Percentiles rank a stretch among this genome's conserved stretches.
phyloP scores from a whole-genome alignment of 257 asterid genomes.

The Paraleonurus japonicus region DNA sequence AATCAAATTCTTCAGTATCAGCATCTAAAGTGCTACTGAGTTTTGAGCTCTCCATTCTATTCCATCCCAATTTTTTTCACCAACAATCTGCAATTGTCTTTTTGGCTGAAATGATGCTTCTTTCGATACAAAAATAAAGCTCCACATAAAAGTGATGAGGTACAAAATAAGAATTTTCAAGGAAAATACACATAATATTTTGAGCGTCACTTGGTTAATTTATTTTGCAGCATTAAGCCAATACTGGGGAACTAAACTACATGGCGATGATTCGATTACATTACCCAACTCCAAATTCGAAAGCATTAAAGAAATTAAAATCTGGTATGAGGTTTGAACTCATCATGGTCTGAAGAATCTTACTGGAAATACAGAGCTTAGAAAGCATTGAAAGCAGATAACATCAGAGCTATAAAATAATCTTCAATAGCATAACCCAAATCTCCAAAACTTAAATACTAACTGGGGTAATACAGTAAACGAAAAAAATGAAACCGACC shows the following conservation, averaged over 20 bases:
- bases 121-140: neutral
- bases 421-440: neutral
- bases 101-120: neutral
- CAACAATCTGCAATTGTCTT: constrained; percentile 61
- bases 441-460: neutral
- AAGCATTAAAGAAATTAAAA: neutral
- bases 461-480: neutral
- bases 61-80: constrained; percentile 47
- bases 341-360: neutral
- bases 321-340: neutral
- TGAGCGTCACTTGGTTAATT: neutral
- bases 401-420: neutral
- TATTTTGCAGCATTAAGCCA: neutral
- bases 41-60: constrained; percentile 41
- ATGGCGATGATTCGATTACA: neutral
- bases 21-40: constrained; percentile 33
- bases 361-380: neutral
- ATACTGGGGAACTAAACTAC: neutral
- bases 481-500: neutral
- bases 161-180: neutral
- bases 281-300: neutral
- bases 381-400: neutral
- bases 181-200: neutral
- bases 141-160: neutral
- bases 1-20: constrained; percentile 52